A percentile compares a stretch with the other conserved stretches of the same genome.
Conservation (phyloP, 2,329 filamentous ascomycete genomes). For the Pseudogymnoascus sp. region DNA sequence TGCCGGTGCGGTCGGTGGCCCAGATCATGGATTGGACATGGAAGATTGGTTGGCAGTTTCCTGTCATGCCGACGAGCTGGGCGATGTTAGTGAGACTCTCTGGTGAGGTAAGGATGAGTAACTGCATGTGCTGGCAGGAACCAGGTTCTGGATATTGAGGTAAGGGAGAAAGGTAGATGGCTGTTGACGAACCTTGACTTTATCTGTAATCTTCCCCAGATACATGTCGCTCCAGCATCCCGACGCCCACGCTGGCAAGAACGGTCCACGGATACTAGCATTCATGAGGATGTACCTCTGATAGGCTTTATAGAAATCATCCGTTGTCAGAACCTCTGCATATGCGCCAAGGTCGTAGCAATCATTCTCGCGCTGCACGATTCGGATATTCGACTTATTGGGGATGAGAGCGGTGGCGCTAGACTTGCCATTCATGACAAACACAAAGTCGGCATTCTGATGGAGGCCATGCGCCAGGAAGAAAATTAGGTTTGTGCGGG, state of each 20-base stretch:
- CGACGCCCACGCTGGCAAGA: slow-evolving; percentile 25
- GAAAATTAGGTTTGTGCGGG: slow-evolving; percentile 26
- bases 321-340: slow-evolving; percentile 23
- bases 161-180: neutral
- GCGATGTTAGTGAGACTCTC: slow-evolving; percentile 12
- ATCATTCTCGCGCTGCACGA: slow-evolving; percentile 24
- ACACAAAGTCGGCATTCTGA: slow-evolving; percentile 26
- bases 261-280: slow-evolving; percentile 28
- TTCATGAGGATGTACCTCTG: slow-evolving; percentile 28
- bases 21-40: slow-evolving; percentile 30
- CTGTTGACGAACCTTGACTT: slow-evolving; percentile 23
- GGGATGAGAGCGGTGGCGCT: slow-evolving; percentile 19
- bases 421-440: slow-evolving; percentile 27
- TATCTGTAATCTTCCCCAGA: slow-evolving; percentile 22
- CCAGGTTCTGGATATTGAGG: neutral
- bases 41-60: slow-evolving; percentile 24
- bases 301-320: slow-evolving; percentile 26
- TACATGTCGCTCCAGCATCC: slow-evolving; percentile 28
- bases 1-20: slow-evolving; percentile 24
- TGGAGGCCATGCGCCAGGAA: slow-evolving; percentile 28
- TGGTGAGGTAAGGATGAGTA: neutral
- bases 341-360: slow-evolving; percentile 28
- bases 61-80: slow-evolving; percentile 28
- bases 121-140: neutral
- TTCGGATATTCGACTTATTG: slow-evolving; percentile 20